phyloP scores from a whole-genome alignment of 2,329 filamentous ascomycete species.

The Penicillium sp. region DNA sequence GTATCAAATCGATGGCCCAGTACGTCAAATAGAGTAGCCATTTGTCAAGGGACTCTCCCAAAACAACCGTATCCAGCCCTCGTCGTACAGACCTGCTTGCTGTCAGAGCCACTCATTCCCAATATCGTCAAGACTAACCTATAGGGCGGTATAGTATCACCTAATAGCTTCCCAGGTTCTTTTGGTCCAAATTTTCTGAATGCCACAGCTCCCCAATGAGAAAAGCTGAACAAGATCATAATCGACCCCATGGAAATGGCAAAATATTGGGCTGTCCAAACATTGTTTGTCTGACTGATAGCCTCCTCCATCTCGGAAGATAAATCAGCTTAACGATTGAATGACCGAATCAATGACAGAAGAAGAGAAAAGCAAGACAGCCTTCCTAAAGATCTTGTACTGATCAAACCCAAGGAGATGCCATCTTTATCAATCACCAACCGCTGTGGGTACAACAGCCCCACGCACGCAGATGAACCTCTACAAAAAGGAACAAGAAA shows the following conservation, averaged over 20 bases:
- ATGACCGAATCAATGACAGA: background rate
- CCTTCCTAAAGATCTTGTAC: background rate
- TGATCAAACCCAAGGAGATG: background rate
- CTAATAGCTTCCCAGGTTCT: background rate
- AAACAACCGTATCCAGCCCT: background rate
- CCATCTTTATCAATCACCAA: background rate
- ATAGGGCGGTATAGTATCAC: no score
- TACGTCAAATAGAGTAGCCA: slow-evolving; percentile 11
- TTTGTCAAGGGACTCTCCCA: background rate
- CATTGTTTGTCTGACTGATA: slow-evolving; percentile 5
- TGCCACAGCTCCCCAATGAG: slow-evolving; percentile 3
- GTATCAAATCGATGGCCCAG: slow-evolving; percentile 15
- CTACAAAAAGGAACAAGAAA: background rate
- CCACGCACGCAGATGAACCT: background rate
- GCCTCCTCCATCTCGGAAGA: slow-evolving; percentile 1
- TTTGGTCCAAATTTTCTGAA: slow-evolving; percentile 1
- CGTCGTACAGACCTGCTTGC: background rate
- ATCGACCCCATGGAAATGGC: slow-evolving; percentile 11
- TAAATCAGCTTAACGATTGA: background rate
- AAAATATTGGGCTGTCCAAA: slow-evolving; percentile 13
- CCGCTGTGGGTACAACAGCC: background rate
- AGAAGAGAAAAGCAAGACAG: background rate
- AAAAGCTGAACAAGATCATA: slow-evolving; percentile 2
- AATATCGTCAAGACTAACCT: background rate
- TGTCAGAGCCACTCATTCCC: background rate